Percentiles rank a stretch among this genome's conserved stretches.
Conservation (phyloP, 345 rosid genomes). For the Cardiospermum halicacabum region DNA sequence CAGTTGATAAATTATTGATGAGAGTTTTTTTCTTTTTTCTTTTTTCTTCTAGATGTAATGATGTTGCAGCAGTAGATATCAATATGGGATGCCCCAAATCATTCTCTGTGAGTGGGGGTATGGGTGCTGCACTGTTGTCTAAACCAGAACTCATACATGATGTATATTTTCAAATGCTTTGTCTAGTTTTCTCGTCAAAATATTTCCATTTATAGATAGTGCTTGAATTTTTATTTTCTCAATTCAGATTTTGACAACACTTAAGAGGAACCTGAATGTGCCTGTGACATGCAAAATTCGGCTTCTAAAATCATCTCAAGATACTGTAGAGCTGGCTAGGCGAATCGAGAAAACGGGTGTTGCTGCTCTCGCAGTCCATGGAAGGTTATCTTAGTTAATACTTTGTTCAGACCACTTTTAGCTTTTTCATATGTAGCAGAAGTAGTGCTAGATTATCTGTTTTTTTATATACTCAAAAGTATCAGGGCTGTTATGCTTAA, state of each 20-base stretch:
- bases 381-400: slow-evolving; percentile 47
- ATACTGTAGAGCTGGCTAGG: slow-evolving; percentile 88
- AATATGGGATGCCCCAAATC: slow-evolving; percentile 98
- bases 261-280: slow-evolving; percentile 72
- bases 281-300: slow-evolving; percentile 94
- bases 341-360: slow-evolving; percentile 90
- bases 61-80: slow-evolving; percentile 80
- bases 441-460: not conserved
- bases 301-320: slow-evolving; percentile 60
- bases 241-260: slow-evolving; percentile 68
- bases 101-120: slow-evolving; percentile 91
- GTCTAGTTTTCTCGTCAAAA: slow-evolving; percentile 1
- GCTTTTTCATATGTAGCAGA: not conserved
- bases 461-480: not conserved
- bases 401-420: not conserved
- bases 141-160: slow-evolving; percentile 85
- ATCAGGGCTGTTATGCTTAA: not conserved
- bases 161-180: slow-evolving; percentile 36
- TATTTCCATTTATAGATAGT: slow-evolving; percentile 5
- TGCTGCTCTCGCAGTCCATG: slow-evolving; percentile 93
- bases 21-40: no score
- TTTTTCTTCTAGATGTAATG: slow-evolving; percentile 63
- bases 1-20: not conserved
- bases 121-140: slow-evolving; percentile 90
- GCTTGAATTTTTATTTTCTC: slow-evolving; percentile 2